Percentiles rank a stretch among this genome's conserved stretches.
Conservation (phyloP, 176 grass and related monocot species). For the Puya raimondii region DNA sequence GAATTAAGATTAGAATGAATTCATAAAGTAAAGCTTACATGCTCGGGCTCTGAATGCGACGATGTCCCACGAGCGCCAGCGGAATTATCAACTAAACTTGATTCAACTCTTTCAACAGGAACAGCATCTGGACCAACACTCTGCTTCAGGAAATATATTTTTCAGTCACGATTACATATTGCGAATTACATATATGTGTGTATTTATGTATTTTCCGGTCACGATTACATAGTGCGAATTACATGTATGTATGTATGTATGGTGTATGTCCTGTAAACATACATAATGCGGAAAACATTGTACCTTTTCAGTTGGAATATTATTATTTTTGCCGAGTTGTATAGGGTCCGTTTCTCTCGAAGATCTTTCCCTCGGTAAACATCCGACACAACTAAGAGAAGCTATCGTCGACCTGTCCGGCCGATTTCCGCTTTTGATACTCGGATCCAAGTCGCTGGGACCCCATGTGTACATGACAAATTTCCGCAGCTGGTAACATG, state of each 20-base stretch:
- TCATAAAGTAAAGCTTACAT: too few relatives aligned
- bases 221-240: too few relatives aligned
- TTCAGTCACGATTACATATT: too few relatives aligned
- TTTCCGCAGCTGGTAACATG: conserved; percentile 58
- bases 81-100: too few relatives aligned
- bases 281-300: background rate
- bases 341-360: conserved; percentile 19
- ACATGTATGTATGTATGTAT: too few relatives aligned
- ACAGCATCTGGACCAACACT: too few relatives aligned
- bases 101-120: too few relatives aligned
- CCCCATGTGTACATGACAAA: conserved; percentile 99
- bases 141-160: too few relatives aligned
- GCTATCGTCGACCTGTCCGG: conserved; percentile 46
- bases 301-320: conserved; percentile 40
- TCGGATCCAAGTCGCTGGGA: conserved; percentile 66
- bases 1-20: too few relatives aligned
- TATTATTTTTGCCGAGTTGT: conserved; percentile 6
- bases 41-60: too few relatives aligned
- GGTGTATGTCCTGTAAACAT: too few relatives aligned
- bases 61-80: too few relatives aligned
- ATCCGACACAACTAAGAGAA: conserved; percentile 34
- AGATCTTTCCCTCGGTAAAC: conserved; percentile 57
- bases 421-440: conserved; percentile 49
- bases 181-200: background rate
- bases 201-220: background rate